Base-by-base conservation (phyloP, 768 basidiomycete genomes). In the Lepiota venenata region DNA sequence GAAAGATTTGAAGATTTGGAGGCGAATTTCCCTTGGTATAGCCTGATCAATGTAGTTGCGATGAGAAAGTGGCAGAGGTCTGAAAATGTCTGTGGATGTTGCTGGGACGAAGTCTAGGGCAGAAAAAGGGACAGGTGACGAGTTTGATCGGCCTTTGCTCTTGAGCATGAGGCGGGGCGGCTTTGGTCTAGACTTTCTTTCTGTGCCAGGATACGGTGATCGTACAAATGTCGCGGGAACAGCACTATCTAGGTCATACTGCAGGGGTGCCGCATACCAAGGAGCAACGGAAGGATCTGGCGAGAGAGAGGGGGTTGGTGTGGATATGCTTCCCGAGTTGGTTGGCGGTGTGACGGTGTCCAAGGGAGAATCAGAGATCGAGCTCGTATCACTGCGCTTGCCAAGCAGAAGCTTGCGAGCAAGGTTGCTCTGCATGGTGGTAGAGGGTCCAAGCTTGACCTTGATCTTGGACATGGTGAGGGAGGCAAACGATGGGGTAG, bases 1-100 rank as follows among this genome's bases (percentile, higher is more conserved):
- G 20, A 93, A 63, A 1, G 76, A 66, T 25, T 68, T 64, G 38
- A 94, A 68, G 15, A 93, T 72, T 14, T 76, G 71, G 44, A 93
- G 67, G 56, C 76, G 82, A 49, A 92, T 69, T 64, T 94, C 91
- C 51, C 75, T 80, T 5, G 91, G 91, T 11, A 93, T 73, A 49
- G 76, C 64, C 21, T 83, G 81, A 61, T 89, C 87, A 58, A 92
- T 90, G 62, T 84, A 77, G 60, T 83, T 81, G 20, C 65, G 74
- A n/a, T 74, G 66, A 37, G 76, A 58, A 32, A 78, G 56, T 3
- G 77, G 76, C 52, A 85, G 68, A 12, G 85, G 80, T 37, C 69
- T 64, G 62, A 82, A 83, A 10, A 78, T 61, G 59, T 85, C 82
- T 21, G 75, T 66, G 7, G 73, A 67, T n/a, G 71, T 64, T 21